Evolutionary conservation across 306 rosid genomes (phyloP).

Genomic region (Psophocarpus tetragonolobus): DNA sequence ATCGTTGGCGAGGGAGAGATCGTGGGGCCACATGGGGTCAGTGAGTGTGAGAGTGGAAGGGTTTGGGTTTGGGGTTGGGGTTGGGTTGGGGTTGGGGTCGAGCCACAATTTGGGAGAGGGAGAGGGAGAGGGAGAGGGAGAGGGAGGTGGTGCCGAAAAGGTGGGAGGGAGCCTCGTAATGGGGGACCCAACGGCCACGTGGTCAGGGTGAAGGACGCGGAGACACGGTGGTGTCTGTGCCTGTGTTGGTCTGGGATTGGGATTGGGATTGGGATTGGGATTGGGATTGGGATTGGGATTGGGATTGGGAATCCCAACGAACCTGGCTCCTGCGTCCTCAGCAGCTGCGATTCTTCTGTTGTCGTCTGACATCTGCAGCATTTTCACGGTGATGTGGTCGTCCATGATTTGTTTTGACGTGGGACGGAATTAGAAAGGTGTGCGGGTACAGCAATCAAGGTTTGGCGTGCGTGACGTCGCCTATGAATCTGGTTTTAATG

Average conservation of each 20-base stretch:
- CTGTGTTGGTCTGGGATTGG: not conserved
- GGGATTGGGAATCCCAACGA: conserved; percentile 29
- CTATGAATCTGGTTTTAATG: conserved; percentile 32
- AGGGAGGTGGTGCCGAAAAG: conserved; percentile 24
- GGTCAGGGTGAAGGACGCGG: conserved; percentile 28
- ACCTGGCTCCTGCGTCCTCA: conserved; percentile 7
- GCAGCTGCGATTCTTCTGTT: not conserved
- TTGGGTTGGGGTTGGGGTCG: too few relatives aligned
- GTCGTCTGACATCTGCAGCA: not conserved
- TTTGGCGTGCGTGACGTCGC: not conserved
- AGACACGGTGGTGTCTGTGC: not conserved
- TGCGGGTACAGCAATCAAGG: not conserved
- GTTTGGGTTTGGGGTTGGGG: too few relatives aligned
- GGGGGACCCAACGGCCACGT: conserved; percentile 37
- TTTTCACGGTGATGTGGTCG: not conserved
- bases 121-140: conserved; percentile 19
- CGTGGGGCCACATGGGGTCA: conserved; percentile 17
- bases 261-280: too few relatives aligned
- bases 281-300: too few relatives aligned
- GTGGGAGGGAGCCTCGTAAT: conserved; percentile 30
- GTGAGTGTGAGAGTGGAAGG: not conserved
- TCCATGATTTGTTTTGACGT: not conserved
- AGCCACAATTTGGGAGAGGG: conserved; percentile 25
- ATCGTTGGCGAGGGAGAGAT: conserved; percentile 40
- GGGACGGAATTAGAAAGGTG: not conserved